Conservation (phyloP, 352 stramenopile genomes). For the Pilasporangium apinafurcum region DNA sequence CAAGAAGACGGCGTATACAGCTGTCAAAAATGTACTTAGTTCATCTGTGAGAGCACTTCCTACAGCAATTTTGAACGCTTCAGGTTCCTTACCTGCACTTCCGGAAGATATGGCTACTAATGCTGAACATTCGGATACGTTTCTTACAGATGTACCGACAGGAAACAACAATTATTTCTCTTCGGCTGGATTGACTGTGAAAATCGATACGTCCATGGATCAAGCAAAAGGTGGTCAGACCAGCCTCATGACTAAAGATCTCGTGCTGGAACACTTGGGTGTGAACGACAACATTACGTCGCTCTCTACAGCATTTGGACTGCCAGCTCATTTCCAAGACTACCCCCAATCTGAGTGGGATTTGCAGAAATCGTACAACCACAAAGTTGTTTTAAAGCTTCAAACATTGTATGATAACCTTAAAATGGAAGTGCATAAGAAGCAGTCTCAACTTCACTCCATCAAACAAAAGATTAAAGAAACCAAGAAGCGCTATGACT, state of each 20-base stretch:
- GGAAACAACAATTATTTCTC: neutral
- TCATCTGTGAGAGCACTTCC: constrained; percentile 51
- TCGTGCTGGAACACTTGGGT: constrained; percentile 9
- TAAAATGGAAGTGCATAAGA: constrained; percentile 49
- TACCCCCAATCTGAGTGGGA: constrained; percentile 77
- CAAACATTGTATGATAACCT: constrained; percentile 66
- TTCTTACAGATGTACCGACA: constrained; percentile 5
- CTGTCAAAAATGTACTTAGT: constrained; percentile 48
- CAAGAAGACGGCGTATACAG: constrained; percentile 59
- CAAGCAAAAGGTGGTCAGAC: neutral
- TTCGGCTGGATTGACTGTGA: no score
- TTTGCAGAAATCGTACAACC: constrained; percentile 71
- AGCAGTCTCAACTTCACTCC: constrained; percentile 52
- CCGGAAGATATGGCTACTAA: constrained; percentile 3
- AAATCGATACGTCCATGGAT: no score
- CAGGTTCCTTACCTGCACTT: constrained; percentile 24
- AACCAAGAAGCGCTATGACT: constrained; percentile 47
- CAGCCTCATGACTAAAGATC: constrained; percentile 11
- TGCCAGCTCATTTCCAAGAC: constrained; percentile 70
- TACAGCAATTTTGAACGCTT: constrained; percentile 16
- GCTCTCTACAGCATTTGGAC: constrained; percentile 41
- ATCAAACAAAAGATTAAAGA: constrained; percentile 61
- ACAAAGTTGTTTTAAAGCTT: constrained; percentile 70
- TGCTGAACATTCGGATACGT: constrained; percentile 8
- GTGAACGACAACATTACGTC: constrained; percentile 13